Percentiles rank a stretch among this genome's conserved stretches.
Conservation (phyloP, 306 rosid species). For the Arachis hypogaea region DNA sequence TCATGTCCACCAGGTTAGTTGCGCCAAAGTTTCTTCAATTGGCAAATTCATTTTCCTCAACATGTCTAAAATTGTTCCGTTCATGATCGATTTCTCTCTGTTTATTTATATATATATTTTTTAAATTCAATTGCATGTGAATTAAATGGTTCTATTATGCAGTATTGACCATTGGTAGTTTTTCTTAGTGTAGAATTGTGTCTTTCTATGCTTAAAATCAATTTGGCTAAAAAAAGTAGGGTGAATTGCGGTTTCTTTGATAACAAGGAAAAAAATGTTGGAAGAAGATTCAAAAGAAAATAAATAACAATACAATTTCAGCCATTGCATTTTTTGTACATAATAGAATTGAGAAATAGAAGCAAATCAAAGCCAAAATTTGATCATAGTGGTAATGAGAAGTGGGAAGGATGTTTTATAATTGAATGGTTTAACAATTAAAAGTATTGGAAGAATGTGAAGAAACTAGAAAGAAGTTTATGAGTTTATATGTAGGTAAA, state of each 20-base stretch:
- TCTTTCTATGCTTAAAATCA: neutral
- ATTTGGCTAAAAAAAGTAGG: neutral
- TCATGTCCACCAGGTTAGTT: constrained; percentile 78
- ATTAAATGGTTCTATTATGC: constrained; percentile 13
- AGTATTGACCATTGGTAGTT: neutral
- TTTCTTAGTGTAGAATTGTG: neutral
- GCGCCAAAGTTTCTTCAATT: constrained; percentile 7
- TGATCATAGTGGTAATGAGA: neutral
- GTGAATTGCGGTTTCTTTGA: neutral
- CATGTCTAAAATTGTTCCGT: constrained; percentile 3
- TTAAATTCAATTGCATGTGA: neutral
- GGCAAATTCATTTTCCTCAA: constrained; percentile 4
- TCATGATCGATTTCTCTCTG: neutral
- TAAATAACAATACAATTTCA: neutral
- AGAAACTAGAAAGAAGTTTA: neutral
- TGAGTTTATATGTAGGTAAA: neutral
- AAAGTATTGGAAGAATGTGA: neutral
- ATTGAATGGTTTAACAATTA: neutral
- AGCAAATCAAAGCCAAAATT: neutral
- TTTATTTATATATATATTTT: no score
- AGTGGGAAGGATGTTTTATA: neutral
- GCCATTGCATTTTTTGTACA: neutral
- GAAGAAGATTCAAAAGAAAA: neutral
- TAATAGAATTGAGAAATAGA: neutral
- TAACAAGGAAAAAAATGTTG: neutral